phyloP scores from a whole-genome alignment of 2,329 filamentous ascomycete genomes.

The Penicillium capsulatum region DNA sequence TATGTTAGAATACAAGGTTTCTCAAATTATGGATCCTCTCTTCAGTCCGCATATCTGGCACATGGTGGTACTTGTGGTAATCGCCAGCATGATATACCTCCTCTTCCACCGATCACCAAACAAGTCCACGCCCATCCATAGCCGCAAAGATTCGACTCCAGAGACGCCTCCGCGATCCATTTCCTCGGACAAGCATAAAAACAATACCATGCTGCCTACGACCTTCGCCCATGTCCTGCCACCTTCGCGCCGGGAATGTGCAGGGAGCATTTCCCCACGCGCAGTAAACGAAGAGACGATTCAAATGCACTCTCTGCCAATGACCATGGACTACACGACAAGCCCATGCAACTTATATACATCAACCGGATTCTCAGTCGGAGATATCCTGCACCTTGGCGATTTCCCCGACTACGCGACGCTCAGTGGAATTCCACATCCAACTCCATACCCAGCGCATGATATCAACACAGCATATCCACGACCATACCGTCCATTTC shows the following conservation, averaged over 20 bases:
- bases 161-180: conserved; percentile 52
- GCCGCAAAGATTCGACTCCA: conserved; percentile 45
- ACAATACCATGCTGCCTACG: conserved; percentile 24
- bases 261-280: conserved; percentile 13
- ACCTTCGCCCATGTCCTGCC: conserved; percentile 51
- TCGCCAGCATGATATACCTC: conserved; percentile 26
- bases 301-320: conserved; percentile 36
- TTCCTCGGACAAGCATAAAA: conserved; percentile 47
- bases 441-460: conserved; percentile 60
- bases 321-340: conserved; percentile 39
- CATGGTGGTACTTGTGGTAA: conserved; percentile 21
- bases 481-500: conserved; percentile 73
- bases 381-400: conserved; percentile 66
- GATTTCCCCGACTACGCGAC: conserved; percentile 75
- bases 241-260: conserved; percentile 48
- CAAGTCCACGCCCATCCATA: conserved; percentile 40
- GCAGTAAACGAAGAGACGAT: conserved; percentile 33
- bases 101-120: conserved; percentile 31
- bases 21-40: conserved; percentile 18
- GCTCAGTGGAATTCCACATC: conserved; percentile 70
- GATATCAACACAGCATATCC: conserved; percentile 64
- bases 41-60: conserved; percentile 20
- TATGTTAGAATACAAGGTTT: neutral
- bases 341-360: conserved; percentile 48
- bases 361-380: conserved; percentile 65